Percentiles rank a stretch among this genome's conserved stretches.
These are phyloP conservation scores for Hypomontagnella monticulosa DNA, from an alignment of 495 filamentous ascomycete species.

Conservation along the genomic window DNA sequence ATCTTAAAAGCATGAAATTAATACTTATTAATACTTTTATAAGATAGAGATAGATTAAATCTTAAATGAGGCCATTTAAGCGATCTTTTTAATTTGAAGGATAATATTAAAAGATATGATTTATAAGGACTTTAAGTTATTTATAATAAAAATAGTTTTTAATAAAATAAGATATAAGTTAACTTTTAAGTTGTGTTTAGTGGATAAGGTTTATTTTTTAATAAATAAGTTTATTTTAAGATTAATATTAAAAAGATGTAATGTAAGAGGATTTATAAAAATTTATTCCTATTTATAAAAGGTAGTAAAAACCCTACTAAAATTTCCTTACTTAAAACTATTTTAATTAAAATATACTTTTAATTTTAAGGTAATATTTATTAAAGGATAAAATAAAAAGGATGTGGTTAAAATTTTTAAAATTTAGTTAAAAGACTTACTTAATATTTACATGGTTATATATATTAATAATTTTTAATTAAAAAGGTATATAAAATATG, in stretches of 20 bases:
- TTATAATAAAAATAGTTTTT: not conserved
- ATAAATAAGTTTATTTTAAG: not conserved
- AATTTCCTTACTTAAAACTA: not conserved
- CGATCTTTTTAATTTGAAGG: not conserved
- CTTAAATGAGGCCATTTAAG: not conserved
- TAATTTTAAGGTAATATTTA: not conserved
- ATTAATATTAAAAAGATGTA: constrained; percentile 2
- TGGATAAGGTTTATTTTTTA: not conserved
- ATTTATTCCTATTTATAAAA: not conserved
- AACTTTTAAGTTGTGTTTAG: not conserved
- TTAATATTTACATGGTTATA: not conserved
- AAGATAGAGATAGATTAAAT: not conserved
- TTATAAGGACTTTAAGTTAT: not conserved
- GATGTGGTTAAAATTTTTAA: not conserved
- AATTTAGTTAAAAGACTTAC: not conserved
- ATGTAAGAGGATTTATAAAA: not conserved
- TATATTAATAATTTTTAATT: constrained; percentile 8
- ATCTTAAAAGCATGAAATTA: not conserved
- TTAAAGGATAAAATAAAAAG: not conserved
- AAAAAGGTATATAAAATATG: not conserved
- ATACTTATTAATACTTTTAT: constrained; percentile 2
- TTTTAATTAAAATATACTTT: not conserved
- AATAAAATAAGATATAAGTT: constrained; percentile 3
- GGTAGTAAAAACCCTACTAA: not conserved
- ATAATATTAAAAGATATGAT: constrained; percentile 1